phyloP scores from a whole-genome alignment of 2,329 filamentous ascomycete species.

The Didymella arachidicola region DNA sequence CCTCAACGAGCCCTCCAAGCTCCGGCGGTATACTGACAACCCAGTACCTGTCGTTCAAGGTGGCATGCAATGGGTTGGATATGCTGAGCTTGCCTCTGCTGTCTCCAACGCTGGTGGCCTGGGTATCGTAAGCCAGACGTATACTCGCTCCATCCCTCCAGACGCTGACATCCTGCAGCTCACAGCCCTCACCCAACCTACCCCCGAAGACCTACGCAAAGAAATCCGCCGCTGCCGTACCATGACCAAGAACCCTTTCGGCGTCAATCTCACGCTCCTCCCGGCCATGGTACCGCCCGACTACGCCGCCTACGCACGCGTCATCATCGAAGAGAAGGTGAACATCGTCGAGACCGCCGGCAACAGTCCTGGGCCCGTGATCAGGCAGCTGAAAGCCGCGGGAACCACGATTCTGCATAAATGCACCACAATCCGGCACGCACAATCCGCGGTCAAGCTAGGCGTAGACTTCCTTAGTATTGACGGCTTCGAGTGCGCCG shows the following conservation, averaged over 20 bases:
- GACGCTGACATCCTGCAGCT: constrained; percentile 55
- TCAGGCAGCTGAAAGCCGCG: constrained; percentile 83
- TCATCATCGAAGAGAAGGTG: constrained; percentile 92
- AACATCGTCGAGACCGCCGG: constrained; percentile 92
- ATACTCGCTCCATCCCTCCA: background rate
- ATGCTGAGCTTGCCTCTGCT: constrained; percentile 77
- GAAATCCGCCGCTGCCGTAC: constrained; percentile 88
- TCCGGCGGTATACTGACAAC: constrained; percentile 52
- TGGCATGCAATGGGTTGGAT: constrained; percentile 87
- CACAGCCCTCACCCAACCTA: constrained; percentile 90
- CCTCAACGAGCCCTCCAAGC: background rate
- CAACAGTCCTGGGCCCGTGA: constrained; percentile 89
- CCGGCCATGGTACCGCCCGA: constrained; percentile 89
- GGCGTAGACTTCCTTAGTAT: constrained; percentile 97
- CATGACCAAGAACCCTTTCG: constrained; percentile 83
- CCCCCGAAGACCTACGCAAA: constrained; percentile 87
- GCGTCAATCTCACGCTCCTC: constrained; percentile 92
- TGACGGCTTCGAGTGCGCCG: constrained; percentile 97
- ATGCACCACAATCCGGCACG: constrained; percentile 95
- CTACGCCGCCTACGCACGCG: constrained; percentile 89
- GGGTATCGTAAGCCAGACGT: constrained; percentile 62
- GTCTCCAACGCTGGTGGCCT: constrained; percentile 74
- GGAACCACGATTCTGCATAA: constrained; percentile 88
- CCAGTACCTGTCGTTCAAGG: constrained; percentile 83
- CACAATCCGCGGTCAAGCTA: constrained; percentile 87